Base-by-base conservation (phyloP, 2,329 filamentous ascomycete genomes). In the Ophiostoma sp. region DNA sequence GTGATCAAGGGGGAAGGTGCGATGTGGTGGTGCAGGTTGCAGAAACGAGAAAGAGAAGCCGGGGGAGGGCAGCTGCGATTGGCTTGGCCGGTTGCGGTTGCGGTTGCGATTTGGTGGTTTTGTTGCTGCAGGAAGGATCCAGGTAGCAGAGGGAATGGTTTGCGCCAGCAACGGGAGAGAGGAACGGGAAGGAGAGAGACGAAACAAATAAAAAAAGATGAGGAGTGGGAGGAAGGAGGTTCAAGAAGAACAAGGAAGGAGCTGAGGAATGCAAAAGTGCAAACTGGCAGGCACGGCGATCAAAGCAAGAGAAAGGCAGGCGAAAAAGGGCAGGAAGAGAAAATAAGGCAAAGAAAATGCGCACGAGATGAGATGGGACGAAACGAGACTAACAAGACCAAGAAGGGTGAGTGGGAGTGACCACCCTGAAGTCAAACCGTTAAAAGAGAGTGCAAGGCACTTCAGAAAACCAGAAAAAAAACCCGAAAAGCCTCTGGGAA, bases 271-370 rank as follows among this genome's bases (percentile, higher is more conserved):
- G 42, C 17, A n/a, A n/a, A 73, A 15, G 11, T 59, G 28, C 36
- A 55, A 50, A 39, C 17, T 36, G 22, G 45, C 66, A 55, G 28
- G 25, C 66, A 36, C 19, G 42, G 42, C 66, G 64, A 68, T 48
- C 33, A 50, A 72, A 72, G 59, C 57, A 48, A 31, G 45, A 55
- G 15, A 33, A n/a, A 57, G 63, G 61, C 17, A 59, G 50, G 50
- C 73, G 59, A 11, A 75, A 72, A 59, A 73, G 52, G 33, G 70
- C 72, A 75, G 72, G 64, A 63, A 68, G 69, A 72, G 52, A 72
- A 61, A 69, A 42, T 64, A 71, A 73, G 45, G 63, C 6, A 12
- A 66, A 69, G 72, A 73, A 71, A 75, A 57, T 39, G 48, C 33
- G 31, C 50, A 36, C 68, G 48, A 70, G 68, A 57, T 22, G 69